Base-by-base conservation (phyloP, 2,329 filamentous ascomycete species). In the Macrophomina pseudophaseolina region DNA sequence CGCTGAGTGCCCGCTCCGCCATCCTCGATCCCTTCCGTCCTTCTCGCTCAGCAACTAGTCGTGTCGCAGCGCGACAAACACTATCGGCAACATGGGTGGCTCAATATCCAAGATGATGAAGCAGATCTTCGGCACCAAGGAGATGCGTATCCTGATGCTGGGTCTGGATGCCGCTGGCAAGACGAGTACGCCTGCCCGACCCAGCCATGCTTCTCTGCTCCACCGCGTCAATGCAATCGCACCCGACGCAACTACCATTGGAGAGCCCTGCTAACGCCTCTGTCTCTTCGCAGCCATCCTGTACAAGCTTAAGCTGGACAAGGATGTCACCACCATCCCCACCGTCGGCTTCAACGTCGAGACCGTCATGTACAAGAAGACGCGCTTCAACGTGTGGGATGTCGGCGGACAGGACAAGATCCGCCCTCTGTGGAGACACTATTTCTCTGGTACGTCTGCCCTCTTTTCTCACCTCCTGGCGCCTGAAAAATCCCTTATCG, bases 371-470 rank as follows among this genome's bases (percentile, higher is more conserved):
- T 98, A 98, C 88, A 97, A 97, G 89, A 99, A 99, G 89, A 97
- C 97, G 78, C 93, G 97, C 82, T 99, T 99, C 88, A 98, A 94
- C 82, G 95, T 99, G 81, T 99, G 95, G 95, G 95, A 98, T 86
- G 95, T 99, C 79, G 95, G 95, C 87, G 95, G 95, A 82, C 95
- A 99, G 87, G 95, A 99, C 90, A 98, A 98, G 92, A 99, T 99
- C 81, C 90, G 95, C 82, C 95, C 95, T 80, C 87, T 99, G 79
- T 99, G 95, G 95, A 93, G 95, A 86, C 95, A 98, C 84, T 99
- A 99, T 87, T 99, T 98, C 90, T 94, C 97, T 85, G 82, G 81
- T 79, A 75, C 73, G 53, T 44, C n/a, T 12, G 28, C n/a, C 12
- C 60, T 64, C 35, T 11, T 7, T 32, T 23, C 49, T 11, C 32